A percentile compares a stretch with the other conserved stretches of the same genome.
These are phyloP conservation scores for Ramalina peruviana DNA, from an alignment of 495 filamentous ascomycete species.

Conservation along the genomic window DNA sequence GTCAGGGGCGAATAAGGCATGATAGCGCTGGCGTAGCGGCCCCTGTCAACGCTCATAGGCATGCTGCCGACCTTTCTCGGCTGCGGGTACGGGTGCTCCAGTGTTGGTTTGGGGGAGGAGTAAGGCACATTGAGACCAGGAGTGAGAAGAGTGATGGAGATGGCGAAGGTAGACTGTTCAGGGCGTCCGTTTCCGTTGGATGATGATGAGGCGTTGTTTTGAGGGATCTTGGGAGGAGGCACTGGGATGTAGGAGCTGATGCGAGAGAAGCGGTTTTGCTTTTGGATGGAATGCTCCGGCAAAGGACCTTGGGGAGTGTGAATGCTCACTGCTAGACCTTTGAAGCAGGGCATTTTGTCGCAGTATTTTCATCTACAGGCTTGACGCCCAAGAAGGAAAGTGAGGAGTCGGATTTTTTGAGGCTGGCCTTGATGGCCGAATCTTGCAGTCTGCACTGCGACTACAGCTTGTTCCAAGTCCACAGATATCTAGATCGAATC, in stretches of 20 bases:
- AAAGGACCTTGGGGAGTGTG: constrained; percentile 82
- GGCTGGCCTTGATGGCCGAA: no score
- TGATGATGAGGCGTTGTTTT: constrained; percentile 30
- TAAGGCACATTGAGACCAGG: constrained; percentile 80
- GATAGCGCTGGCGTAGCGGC: constrained; percentile 43
- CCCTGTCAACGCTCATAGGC: constrained; percentile 38
- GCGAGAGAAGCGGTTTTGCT: constrained; percentile 74
- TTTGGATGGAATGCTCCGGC: constrained; percentile 86
- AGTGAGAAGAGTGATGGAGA: constrained; percentile 91
- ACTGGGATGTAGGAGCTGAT: constrained; percentile 97
- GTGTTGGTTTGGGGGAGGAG: constrained; percentile 62
- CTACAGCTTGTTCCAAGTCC: no score
- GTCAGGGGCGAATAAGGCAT: constrained; percentile 81
- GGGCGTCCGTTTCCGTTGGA: constrained; percentile 42
- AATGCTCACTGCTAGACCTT: constrained; percentile 92
- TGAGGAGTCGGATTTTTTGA: no score
- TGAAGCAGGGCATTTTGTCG: constrained; percentile 79
- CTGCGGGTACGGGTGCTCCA: constrained; percentile 57
- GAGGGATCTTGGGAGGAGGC: constrained; percentile 65
- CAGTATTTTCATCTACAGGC: neutral
- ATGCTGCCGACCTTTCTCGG: constrained; percentile 65
- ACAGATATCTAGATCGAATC: no score
- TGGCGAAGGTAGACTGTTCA: constrained; percentile 86
- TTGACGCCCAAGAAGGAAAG: no score
- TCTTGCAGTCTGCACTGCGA: no score